phyloP scores from a whole-genome alignment of 2,329 filamentous ascomycete species.

The Nothophaeocryptopus gaeumannii region DNA sequence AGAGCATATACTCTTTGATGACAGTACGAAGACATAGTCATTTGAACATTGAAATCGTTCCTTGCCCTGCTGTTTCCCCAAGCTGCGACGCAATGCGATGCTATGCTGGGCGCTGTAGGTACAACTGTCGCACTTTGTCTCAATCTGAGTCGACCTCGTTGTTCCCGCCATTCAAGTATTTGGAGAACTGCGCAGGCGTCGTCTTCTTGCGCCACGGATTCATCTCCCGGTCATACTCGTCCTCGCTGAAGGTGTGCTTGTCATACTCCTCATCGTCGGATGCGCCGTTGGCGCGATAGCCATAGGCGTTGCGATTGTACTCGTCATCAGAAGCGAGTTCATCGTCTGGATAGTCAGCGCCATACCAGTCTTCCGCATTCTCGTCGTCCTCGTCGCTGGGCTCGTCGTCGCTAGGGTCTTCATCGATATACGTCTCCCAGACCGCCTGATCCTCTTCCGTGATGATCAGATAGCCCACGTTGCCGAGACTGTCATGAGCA shows the following conservation, averaged over 20 bases:
- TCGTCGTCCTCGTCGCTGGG: slow-evolving; percentile 62
- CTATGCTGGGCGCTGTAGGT: too few relatives aligned
- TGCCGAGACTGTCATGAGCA: slow-evolving; percentile 27
- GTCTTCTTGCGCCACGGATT: slow-evolving; percentile 32
- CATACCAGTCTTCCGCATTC: slow-evolving; percentile 74
- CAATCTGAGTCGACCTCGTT: slow-evolving; percentile 4
- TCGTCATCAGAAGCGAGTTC: slow-evolving; percentile 72
- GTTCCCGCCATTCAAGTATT: slow-evolving; percentile 17
- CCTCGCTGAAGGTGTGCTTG: slow-evolving; percentile 31
- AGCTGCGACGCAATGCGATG: too few relatives aligned
- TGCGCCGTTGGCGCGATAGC: slow-evolving; percentile 34
- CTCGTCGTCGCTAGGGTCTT: slow-evolving; percentile 50
- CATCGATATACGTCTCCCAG: slow-evolving; percentile 58
- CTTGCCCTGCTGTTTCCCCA: too few relatives aligned
- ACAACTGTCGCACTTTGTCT: too few relatives aligned
- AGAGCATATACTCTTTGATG: too few relatives aligned
- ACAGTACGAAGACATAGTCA: too few relatives aligned
- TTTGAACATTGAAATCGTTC: too few relatives aligned
- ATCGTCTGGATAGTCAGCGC: slow-evolving; percentile 76
- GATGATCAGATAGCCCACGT: slow-evolving; percentile 50
- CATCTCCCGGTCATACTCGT: slow-evolving; percentile 29
- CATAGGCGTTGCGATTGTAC: slow-evolving; percentile 48
- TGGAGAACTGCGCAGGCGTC: slow-evolving; percentile 24
- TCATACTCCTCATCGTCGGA: slow-evolving; percentile 44
- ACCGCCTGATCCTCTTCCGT: slow-evolving; percentile 52